phyloP scores from a whole-genome alignment of 345 rosid genomes.

The Camelina hispida region DNA sequence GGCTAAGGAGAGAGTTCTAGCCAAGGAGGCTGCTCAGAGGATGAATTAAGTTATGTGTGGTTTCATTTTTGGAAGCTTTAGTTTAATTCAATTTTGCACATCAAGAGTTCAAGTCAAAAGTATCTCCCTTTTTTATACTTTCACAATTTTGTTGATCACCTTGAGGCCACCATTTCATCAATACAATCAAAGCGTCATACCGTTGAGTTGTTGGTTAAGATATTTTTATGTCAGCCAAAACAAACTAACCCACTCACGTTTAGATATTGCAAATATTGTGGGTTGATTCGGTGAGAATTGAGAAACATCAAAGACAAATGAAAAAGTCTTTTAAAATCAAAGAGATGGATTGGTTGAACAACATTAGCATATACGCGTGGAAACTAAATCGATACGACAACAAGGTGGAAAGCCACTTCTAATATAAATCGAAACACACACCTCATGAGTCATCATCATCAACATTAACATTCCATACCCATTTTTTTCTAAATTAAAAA shows the following conservation, averaged over 20 bases:
- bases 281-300: neutral
- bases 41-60: slow-evolving; percentile 45
- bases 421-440: neutral
- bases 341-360: neutral
- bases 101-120: neutral
- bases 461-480: slow-evolving; percentile 7
- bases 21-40: slow-evolving; percentile 83
- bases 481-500: neutral
- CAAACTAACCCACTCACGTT: neutral
- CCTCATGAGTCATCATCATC: slow-evolving; percentile 23
- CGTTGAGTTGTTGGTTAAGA: neutral
- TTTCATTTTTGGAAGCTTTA: slow-evolving; percentile 6
- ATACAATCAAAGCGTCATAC: too few relatives aligned
- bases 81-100: neutral
- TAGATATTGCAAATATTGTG: neutral
- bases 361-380: slow-evolving; percentile 1
- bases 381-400: slow-evolving; percentile 1
- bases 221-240: too few relatives aligned
- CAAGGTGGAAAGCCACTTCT: neutral
- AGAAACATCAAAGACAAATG: neutral
- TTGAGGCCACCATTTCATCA: too few relatives aligned
- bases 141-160: too few relatives aligned
- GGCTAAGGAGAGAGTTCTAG: slow-evolving; percentile 69
- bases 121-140: neutral
- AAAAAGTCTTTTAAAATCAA: neutral